phyloP scores from a whole-genome alignment of 257 asterid species.

The Nyctanthes arbortristis region DNA sequence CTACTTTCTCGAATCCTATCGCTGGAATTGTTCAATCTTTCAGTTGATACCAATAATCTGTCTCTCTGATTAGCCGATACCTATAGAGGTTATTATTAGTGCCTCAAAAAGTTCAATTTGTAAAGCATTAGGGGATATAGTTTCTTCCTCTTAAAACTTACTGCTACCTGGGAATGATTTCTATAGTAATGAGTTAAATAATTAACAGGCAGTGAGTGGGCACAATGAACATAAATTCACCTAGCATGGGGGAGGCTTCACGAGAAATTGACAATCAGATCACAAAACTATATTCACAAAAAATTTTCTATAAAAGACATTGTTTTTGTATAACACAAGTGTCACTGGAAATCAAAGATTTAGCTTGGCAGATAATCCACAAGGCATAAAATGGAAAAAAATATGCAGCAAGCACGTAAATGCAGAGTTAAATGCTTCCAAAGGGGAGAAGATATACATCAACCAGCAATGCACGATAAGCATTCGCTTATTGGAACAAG shows the following conservation, averaged over 20 bases:
- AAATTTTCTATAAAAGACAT: not conserved
- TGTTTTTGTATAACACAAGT: no score
- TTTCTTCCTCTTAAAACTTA: not conserved
- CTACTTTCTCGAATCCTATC: constrained; percentile 73
- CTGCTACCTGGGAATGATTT: not conserved
- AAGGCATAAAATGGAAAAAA: constrained; percentile 2
- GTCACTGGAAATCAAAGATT: not conserved
- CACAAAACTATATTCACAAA: not conserved
- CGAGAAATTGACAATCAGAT: not conserved
- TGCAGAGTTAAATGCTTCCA: not conserved
- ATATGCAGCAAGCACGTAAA: not conserved
- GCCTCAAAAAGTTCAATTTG: constrained; percentile 4
- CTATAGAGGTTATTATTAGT: constrained; percentile 33
- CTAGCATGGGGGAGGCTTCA: not conserved
- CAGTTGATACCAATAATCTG: constrained; percentile 62
- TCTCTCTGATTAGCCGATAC: constrained; percentile 75
- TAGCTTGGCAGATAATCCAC: not conserved
- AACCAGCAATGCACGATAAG: not conserved
- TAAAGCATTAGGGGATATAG: not conserved
- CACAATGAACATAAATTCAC: not conserved
- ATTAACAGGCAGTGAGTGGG: not conserved
- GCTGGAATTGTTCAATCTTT: constrained; percentile 57
- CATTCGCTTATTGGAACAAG: not conserved
- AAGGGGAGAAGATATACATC: not conserved
- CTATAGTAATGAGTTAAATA: not conserved